Conservation (phyloP, 257 asterid genomes). For the Solanum virginianum region DNA sequence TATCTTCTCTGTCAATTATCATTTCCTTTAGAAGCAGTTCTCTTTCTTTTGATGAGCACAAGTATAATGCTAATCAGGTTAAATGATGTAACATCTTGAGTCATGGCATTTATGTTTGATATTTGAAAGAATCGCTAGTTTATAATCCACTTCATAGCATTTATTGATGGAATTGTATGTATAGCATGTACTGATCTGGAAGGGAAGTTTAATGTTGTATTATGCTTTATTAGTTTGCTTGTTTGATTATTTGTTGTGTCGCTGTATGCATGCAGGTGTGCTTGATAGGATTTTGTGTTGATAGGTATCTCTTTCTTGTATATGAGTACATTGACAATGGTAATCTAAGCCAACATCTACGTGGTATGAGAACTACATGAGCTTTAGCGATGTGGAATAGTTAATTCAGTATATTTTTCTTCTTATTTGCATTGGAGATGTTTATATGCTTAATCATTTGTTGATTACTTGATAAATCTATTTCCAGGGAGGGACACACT, state of each 20-base stretch:
- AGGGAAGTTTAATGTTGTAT: neutral
- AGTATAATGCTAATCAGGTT: neutral
- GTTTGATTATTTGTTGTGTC: neutral
- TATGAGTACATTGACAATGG: slow-evolving; percentile 84
- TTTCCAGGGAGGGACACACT: slow-evolving; percentile 58
- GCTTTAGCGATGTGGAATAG: neutral
- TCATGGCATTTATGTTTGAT: neutral
- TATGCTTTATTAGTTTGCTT: neutral
- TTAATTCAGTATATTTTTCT: neutral
- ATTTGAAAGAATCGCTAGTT: neutral
- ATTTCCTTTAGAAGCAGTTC: neutral
- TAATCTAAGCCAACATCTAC: slow-evolving; percentile 75
- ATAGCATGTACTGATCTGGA: neutral
- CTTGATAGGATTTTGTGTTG: slow-evolving; percentile 81
- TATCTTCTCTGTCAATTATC: neutral
- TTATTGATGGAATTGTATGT: neutral
- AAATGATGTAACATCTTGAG: neutral
- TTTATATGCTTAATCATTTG: neutral
- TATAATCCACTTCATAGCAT: neutral
- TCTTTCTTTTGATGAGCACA: neutral
- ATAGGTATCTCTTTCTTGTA: slow-evolving; percentile 89
- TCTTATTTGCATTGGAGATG: neutral
- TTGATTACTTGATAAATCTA: neutral
- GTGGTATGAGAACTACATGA: slow-evolving; percentile 42
- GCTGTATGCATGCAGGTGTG: slow-evolving; percentile 49